A percentile compares a stretch with the other conserved stretches of the same genome.
Conservation (phyloP, 768 basidiomycete species). For the Lentinus brumalis region DNA sequence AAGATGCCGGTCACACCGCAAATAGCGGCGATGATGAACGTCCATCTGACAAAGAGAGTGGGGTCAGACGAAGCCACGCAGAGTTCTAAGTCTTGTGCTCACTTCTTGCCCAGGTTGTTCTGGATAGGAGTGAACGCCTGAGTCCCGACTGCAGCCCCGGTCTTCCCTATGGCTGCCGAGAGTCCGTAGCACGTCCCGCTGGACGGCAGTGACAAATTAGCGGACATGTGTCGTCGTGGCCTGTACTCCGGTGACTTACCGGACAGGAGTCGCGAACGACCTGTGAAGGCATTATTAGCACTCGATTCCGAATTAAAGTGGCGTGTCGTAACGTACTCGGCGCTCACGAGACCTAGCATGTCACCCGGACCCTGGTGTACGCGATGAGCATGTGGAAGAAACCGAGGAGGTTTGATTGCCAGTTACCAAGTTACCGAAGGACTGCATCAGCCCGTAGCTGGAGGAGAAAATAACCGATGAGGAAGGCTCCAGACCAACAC, state of each 20-base stretch:
- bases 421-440: slow-evolving; percentile 63
- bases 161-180: slow-evolving; percentile 67
- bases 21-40: slow-evolving; percentile 69
- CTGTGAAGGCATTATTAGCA: slow-evolving; percentile 31
- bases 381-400: slow-evolving; percentile 5
- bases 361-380: slow-evolving; percentile 63
- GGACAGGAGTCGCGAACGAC: slow-evolving; percentile 64
- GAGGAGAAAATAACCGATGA: not conserved
- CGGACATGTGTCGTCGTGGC: not conserved
- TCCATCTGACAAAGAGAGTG: slow-evolving; percentile 46
- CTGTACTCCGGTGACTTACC: slow-evolving; percentile 36
- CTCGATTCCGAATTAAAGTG: not conserved
- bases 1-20: slow-evolving; percentile 64
- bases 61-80: not conserved
- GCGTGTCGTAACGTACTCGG: slow-evolving; percentile 51
- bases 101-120: slow-evolving; percentile 65
- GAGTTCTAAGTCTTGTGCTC: slow-evolving; percentile 18
- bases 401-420: slow-evolving; percentile 1
- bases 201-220: not conserved
- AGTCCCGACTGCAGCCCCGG: slow-evolving; percentile 72
- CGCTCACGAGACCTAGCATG: slow-evolving; percentile 66
- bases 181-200: slow-evolving; percentile 73
- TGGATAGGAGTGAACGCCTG: slow-evolving; percentile 74
- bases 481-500: not conserved
- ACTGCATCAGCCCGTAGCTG: slow-evolving; percentile 75